Percentiles rank a stretch among this genome's conserved stretches.
These are phyloP conservation scores for Pyricularia pennisetigena DNA, from an alignment of 2,329 filamentous ascomycete species.

Conservation along the genomic window DNA sequence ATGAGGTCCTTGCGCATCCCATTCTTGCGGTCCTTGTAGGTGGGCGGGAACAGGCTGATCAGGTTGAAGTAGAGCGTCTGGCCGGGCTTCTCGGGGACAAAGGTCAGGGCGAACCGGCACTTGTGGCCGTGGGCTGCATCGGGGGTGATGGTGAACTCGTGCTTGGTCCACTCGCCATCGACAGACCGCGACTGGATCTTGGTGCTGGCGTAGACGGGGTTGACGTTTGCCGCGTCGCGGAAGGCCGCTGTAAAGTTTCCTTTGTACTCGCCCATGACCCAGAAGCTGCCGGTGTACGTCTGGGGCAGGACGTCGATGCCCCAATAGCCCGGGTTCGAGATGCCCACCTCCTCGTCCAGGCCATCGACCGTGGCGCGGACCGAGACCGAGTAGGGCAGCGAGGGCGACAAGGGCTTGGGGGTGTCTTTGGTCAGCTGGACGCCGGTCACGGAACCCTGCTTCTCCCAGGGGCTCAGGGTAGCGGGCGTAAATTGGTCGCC, in stretches of 20 bases:
- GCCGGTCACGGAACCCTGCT: neutral
- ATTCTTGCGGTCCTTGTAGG: slow-evolving; percentile 47
- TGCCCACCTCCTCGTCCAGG: slow-evolving; percentile 19
- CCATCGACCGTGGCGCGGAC: neutral
- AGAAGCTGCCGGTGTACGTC: slow-evolving; percentile 40
- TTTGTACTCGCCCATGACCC: slow-evolving; percentile 38
- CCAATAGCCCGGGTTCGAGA: slow-evolving; percentile 46
- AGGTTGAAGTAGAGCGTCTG: slow-evolving; percentile 41
- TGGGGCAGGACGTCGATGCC: slow-evolving; percentile 40
- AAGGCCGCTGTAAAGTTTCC: slow-evolving; percentile 37
- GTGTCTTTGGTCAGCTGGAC: neutral
- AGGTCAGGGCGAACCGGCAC: neutral
- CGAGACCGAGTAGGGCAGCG: neutral
- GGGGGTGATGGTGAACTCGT: slow-evolving; percentile 43
- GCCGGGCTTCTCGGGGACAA: slow-evolving; percentile 24
- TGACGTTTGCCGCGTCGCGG: slow-evolving; percentile 10
- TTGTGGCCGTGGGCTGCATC: slow-evolving; percentile 24
- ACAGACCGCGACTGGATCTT: slow-evolving; percentile 32
- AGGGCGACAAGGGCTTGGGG: neutral
- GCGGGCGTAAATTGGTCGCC: slow-evolving; percentile 29
- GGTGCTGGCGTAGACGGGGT: slow-evolving; percentile 24
- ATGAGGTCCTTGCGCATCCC: slow-evolving; percentile 47
- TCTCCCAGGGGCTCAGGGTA: slow-evolving; percentile 32
- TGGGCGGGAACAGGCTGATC: slow-evolving; percentile 50
- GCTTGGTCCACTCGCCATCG: slow-evolving; percentile 37